Conservation (phyloP, 345 rosid genomes). For the Syzygium aqueum region DNA sequence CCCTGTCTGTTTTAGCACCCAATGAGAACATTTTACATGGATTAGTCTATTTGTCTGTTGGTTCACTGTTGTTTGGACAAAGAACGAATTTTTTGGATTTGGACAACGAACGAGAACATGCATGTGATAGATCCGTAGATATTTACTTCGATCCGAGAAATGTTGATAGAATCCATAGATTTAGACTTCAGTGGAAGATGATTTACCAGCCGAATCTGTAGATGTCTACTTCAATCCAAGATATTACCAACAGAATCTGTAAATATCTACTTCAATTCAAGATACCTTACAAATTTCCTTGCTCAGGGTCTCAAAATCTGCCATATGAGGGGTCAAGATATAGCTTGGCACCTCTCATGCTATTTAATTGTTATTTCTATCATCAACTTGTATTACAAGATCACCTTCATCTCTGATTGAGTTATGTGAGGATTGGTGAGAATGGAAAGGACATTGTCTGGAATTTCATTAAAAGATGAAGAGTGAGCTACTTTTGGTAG, state of each 20-base stretch:
- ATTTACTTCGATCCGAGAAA: background rate
- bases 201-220: background rate
- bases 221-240: background rate
- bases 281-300: background rate
- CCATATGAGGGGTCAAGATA: background rate
- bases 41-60: background rate
- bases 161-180: background rate
- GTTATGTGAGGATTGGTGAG: background rate
- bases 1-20: background rate
- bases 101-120: background rate
- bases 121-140: background rate
- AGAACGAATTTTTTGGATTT: background rate
- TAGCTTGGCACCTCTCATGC: background rate
- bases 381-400: background rate
- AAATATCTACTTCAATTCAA: background rate
- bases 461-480: background rate
- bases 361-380: background rate
- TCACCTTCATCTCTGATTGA: background rate
- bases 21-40: background rate
- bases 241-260: background rate
- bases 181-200: background rate
- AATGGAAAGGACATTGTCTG: background rate
- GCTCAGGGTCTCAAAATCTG: background rate
- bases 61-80: background rate
- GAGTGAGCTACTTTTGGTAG: background rate